Evolutionary conservation across 768 basidiomycete species (phyloP).

Genomic region (Calocera viscosa): DNA sequence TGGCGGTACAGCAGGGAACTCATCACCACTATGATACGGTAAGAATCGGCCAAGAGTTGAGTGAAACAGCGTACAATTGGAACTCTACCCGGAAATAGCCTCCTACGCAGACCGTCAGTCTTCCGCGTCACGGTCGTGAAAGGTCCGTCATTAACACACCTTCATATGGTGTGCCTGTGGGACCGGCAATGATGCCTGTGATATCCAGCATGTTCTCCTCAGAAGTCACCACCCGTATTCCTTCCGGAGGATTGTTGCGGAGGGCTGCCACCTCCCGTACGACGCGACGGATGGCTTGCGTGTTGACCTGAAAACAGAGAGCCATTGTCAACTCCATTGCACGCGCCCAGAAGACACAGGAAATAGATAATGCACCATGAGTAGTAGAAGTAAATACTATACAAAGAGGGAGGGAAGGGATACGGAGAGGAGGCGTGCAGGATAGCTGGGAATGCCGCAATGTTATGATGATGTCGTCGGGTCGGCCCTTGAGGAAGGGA

Average conservation of each 20-base stretch:
- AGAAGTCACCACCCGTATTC: conserved; percentile 73
- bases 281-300: conserved; percentile 1
- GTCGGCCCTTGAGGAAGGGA: neutral
- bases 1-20: conserved; percentile 86
- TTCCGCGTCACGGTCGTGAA: neutral
- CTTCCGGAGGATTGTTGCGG: conserved; percentile 73
- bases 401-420: conserved; percentile 11
- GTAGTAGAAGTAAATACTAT: conserved; percentile 9
- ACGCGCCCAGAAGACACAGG: neutral
- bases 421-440: conserved; percentile 1
- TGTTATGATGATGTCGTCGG: neutral
- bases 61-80: conserved; percentile 45
- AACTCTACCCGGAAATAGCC: conserved; percentile 71
- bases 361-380: neutral
- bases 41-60: neutral
- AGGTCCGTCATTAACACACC: conserved; percentile 20
- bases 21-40: conserved; percentile 32
- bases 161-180: conserved; percentile 60
- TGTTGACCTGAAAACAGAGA: neutral
- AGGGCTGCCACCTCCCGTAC: conserved; percentile 27
- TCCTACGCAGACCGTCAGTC: conserved; percentile 17
- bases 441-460: neutral
- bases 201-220: conserved; percentile 85
- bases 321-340: neutral
- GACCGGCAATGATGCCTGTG: conserved; percentile 78